A percentile compares a stretch with the other conserved stretches of the same genome.
Evolutionary conservation across 148 eudicot genomes (phyloP).

Genomic region (Oxyria digyna): DNA sequence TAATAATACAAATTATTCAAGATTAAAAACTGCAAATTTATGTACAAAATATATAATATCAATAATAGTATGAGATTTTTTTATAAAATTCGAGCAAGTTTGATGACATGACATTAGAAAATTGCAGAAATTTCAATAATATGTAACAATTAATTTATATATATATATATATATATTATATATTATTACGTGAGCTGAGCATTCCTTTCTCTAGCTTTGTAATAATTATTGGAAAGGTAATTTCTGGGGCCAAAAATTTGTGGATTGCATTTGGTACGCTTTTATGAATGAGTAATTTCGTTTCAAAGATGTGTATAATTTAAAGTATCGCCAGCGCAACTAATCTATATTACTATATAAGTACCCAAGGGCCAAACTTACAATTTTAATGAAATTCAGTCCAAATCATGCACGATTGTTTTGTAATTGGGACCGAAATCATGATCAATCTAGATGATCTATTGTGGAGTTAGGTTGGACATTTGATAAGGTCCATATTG

Average conservation of each 20-base stretch:
- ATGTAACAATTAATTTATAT: neutral
- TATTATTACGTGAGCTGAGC: neutral
- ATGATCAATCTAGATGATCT: neutral
- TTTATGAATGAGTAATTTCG: constrained; percentile 1
- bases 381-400: neutral
- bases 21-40: too few relatives aligned
- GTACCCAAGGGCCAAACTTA: neutral
- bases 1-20: too few relatives aligned
- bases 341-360: neutral
- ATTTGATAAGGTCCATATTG: too few relatives aligned
- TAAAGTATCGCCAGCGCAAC: too few relatives aligned
- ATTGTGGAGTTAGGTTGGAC: too few relatives aligned
- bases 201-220: neutral
- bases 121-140: neutral
- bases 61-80: too few relatives aligned
- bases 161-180: too few relatives aligned
- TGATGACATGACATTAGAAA: too few relatives aligned
- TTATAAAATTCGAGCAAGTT: too few relatives aligned
- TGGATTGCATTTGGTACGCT: neutral
- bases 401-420: neutral
- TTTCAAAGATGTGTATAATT: neutral
- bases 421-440: neutral
- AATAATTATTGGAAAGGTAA: neutral
- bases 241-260: neutral
- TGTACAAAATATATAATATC: too few relatives aligned